These are phyloP conservation scores for Vanderwaltozyma verrucispora DNA, from an alignment of 805 yeast genomes.

Conservation along the genomic window DNA sequence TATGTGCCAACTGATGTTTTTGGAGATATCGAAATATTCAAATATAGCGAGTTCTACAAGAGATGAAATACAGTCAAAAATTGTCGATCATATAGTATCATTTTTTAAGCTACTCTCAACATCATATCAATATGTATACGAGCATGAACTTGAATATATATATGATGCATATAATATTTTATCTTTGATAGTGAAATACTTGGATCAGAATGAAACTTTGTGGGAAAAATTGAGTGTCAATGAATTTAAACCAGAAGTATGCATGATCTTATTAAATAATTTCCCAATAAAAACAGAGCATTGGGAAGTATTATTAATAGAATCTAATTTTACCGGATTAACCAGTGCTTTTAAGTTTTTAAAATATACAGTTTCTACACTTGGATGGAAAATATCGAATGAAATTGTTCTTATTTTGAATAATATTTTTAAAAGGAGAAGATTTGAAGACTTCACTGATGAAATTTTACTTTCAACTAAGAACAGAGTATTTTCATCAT, in stretches of 20 bases:
- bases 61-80: conserved; percentile 10
- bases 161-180: conserved; percentile 15
- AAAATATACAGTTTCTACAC: conserved; percentile 11
- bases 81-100: conserved; percentile 18
- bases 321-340: conserved; percentile 6
- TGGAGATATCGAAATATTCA: conserved; percentile 18
- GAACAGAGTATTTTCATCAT: conserved; percentile 6
- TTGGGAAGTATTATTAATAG: conserved; percentile 18
- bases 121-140: conserved; percentile 6
- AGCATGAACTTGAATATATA: conserved; percentile 5
- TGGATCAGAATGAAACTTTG: conserved; percentile 5
- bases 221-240: conserved; percentile 15
- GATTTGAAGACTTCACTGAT: conserved; percentile 20
- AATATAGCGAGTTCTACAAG: conserved; percentile 7
- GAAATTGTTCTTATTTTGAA: conserved; percentile 39
- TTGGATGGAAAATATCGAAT: conserved; percentile 30
- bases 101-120: conserved; percentile 20
- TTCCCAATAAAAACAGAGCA: conserved; percentile 12
- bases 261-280: conserved; percentile 8
- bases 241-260: conserved; percentile 11
- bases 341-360: conserved; percentile 11
- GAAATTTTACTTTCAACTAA: conserved; percentile 7
- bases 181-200: conserved; percentile 7
- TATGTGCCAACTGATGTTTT: conserved; percentile 20
- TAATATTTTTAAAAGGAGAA: conserved; percentile 16